phyloP scores from a whole-genome alignment of 345 rosid genomes.

The Theobroma cacao region DNA sequence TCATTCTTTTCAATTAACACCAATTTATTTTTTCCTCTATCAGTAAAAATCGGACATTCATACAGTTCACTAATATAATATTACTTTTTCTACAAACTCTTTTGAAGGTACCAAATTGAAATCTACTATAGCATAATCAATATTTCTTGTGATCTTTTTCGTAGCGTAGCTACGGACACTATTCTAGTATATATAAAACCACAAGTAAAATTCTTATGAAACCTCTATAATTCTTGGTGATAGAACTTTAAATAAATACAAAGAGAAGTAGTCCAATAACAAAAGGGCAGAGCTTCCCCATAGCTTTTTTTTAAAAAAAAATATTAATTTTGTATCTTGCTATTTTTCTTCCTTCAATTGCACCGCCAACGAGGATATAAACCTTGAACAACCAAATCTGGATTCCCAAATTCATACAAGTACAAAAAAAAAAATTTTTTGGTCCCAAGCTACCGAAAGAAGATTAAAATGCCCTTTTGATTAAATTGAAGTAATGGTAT shows the following conservation, averaged over 20 bases:
- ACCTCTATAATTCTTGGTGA: neutral
- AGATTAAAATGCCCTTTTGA: neutral
- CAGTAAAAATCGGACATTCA: too few species aligned
- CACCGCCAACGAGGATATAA: conserved; percentile 18
- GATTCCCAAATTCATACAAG: neutral
- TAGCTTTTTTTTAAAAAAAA: neutral
- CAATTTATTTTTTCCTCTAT: too few species aligned
- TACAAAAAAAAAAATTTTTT: neutral
- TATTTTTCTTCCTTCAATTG: neutral
- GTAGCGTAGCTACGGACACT: too few species aligned
- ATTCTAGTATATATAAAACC: too few species aligned
- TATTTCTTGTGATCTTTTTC: too few species aligned
- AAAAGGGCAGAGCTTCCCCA: neutral
- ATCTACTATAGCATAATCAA: too few species aligned
- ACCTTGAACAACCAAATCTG: conserved; percentile 10
- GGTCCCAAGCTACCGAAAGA: neutral
- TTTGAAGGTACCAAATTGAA: too few species aligned
- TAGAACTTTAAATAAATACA: neutral
- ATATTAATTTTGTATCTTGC: neutral
- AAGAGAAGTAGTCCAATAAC: too few species aligned
- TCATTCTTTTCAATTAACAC: too few species aligned
- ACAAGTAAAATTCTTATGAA: neutral
- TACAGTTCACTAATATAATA: too few species aligned
- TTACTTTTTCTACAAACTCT: too few species aligned
- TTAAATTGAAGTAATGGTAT: neutral